Conservation (phyloP, 352 stramenopile genomes). For the Globisporangium radiosum region DNA sequence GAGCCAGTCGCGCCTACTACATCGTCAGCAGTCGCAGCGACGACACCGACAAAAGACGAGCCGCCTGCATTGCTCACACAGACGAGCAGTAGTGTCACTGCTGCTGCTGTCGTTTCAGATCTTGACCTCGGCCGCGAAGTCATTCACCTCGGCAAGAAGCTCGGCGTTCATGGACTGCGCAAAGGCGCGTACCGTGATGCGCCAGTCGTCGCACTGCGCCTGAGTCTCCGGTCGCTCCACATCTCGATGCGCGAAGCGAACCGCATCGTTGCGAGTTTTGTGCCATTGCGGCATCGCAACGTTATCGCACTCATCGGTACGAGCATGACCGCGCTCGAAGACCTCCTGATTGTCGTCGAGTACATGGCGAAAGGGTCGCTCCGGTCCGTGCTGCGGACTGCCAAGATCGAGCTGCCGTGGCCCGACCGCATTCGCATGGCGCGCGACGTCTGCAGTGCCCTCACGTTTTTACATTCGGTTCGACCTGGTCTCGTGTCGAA, state of each 20-base stretch:
- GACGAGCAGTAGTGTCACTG: constrained; percentile 12
- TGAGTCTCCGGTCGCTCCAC: constrained; percentile 30
- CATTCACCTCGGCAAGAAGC: constrained; percentile 40
- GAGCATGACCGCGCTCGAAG: constrained; percentile 43
- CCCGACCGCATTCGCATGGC: constrained; percentile 40
- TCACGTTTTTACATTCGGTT: constrained; percentile 46
- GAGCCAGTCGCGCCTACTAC: not conserved
- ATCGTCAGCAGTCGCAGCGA: not conserved
- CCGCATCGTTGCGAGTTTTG: constrained; percentile 40
- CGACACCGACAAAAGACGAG: constrained; percentile 1
- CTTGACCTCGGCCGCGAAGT: constrained; percentile 45
- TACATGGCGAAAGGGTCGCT: constrained; percentile 71
- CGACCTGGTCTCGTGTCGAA: constrained; percentile 28
- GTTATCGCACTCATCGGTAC: constrained; percentile 62
- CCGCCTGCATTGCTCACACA: not conserved
- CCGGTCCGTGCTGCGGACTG: constrained; percentile 38
- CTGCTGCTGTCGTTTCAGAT: constrained; percentile 20
- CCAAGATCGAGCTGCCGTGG: constrained; percentile 49
- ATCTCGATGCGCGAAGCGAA: constrained; percentile 39
- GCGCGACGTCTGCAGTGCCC: constrained; percentile 35
- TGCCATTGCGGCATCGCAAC: constrained; percentile 58
- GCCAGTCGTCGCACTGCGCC: constrained; percentile 50
- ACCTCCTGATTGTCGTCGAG: constrained; percentile 67
- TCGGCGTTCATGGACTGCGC: constrained; percentile 47
- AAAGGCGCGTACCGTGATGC: constrained; percentile 33